Percentiles rank a stretch among this genome's conserved stretches.
These are phyloP conservation scores for Plasmopara muralis DNA, from an alignment of 352 stramenopile species.

Conservation along the genomic window DNA sequence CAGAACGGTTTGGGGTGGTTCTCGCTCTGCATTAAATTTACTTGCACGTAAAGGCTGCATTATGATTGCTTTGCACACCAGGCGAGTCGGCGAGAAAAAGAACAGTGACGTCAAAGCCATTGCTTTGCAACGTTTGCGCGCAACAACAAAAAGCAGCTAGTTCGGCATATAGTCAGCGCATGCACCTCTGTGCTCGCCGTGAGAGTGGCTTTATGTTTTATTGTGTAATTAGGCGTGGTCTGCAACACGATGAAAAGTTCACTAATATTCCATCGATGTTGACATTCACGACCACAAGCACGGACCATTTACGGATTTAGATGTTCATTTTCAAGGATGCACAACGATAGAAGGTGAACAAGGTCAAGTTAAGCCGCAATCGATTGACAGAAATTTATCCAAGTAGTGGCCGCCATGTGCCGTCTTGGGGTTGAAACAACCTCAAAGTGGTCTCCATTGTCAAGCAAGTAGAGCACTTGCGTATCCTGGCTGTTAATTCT, in stretches of 20 bases:
- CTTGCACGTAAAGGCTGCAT: neutral
- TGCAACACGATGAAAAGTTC: neutral
- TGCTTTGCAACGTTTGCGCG: neutral
- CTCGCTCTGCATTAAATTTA: neutral
- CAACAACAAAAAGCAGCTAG: neutral
- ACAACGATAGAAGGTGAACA: neutral
- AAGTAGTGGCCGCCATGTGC: too few relatives aligned
- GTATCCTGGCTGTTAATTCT: neutral
- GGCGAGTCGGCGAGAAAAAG: neutral
- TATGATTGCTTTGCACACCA: neutral
- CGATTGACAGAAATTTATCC: neutral
- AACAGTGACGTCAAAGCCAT: neutral
- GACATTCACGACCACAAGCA: neutral
- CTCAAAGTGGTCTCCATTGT: neutral
- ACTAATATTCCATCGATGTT: neutral
- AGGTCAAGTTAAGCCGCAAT: neutral
- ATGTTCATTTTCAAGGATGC: neutral
- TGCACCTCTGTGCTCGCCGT: neutral
- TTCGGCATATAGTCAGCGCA: neutral
- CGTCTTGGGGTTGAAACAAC: neutral
- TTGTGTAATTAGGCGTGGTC: neutral
- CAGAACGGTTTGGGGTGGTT: neutral
- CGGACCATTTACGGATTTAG: neutral
- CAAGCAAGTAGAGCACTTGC: neutral
- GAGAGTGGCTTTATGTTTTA: neutral